Percentiles rank a stretch among this genome's conserved stretches.
These are phyloP conservation scores for Komagataella ulmi DNA, from an alignment of 805 yeast genomes.

Conservation along the genomic window DNA sequence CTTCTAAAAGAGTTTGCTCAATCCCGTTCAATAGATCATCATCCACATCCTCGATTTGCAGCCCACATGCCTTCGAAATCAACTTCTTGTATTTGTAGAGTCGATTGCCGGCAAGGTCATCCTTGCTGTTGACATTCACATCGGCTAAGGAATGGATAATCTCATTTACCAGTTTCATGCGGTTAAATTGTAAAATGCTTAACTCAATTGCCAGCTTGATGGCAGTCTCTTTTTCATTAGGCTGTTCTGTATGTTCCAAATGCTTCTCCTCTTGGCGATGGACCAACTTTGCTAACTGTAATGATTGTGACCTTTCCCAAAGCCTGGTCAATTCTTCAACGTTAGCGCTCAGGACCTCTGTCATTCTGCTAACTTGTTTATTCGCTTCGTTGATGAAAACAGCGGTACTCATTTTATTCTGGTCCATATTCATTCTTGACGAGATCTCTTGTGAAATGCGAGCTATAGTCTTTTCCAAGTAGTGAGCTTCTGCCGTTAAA, in stretches of 20 bases:
- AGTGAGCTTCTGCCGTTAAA: neutral
- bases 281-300: conserved; percentile 42
- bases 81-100: conserved; percentile 39
- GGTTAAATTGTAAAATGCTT: conserved; percentile 23
- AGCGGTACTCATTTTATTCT: neutral
- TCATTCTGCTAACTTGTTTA: conserved; percentile 2
- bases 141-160: conserved; percentile 1
- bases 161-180: conserved; percentile 19
- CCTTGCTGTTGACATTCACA: conserved; percentile 1
- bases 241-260: conserved; percentile 4
- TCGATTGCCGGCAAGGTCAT: neutral
- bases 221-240: conserved; percentile 6
- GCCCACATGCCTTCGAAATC: conserved; percentile 65
- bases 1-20: conserved; percentile 24
- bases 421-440: neutral
- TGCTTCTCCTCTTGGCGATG: conserved; percentile 30
- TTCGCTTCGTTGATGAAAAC: neutral
- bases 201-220: conserved; percentile 21
- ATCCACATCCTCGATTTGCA: conserved; percentile 68
- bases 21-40: conserved; percentile 72
- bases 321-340: conserved; percentile 21
- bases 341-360: conserved; percentile 11
- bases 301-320: conserved; percentile 50
- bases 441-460: neutral
- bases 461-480: neutral